Evolutionary conservation across 768 basidiomycete genomes (phyloP), one percentile per base, ranked within the genome.

Genomic region (Phlegmacium glaucopus): DNA sequence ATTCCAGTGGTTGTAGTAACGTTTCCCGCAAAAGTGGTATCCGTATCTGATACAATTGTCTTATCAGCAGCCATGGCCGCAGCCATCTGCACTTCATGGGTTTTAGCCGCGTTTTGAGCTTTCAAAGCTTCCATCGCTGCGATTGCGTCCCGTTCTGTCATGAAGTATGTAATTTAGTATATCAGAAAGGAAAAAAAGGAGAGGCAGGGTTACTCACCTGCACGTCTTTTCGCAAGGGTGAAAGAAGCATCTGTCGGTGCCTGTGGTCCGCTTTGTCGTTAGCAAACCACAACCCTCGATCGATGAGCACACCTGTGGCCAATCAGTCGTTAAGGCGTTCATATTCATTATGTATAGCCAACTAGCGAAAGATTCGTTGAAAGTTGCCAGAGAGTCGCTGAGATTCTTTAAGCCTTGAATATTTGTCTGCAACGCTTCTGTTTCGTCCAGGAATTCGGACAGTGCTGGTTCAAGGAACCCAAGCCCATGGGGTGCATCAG

Each of bases 311-410:
- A 85, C 91, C 76, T 94, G 87, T 1, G 80, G 82, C 92, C 92
- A 96, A 61, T 96, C 94, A 0, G 84, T 84, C n/a, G 92, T 93
- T 47, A 95, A 77, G 2, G 91, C 83, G 61, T 94, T 93, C 91
- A 97, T 95, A 61, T 90, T 87, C 82, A 94, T 85, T 17, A 85
- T 82, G 62, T 94, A 94, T 9, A 95, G 67, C 79, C 84, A 94
- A 61, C 89, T 91, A 11, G 94, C 88, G 59, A 97, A 95, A 11
- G 83, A 82, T 66, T 97, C 94, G 62, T 96, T 96, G 74, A 95
- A 95, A 4, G 81, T 83, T 11, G 80, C 78, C 44, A 97, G 75
- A 15, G 89, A 83, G 39, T 84, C 74, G 63, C 85, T 83, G 52
- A 97, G 77, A 18, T 74, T 71, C 51, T 78, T 78, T 59, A 97